Evolutionary conservation across 2,329 filamentous ascomycete genomes (phyloP).

Genomic region (Aspergillus tanneri): DNA sequence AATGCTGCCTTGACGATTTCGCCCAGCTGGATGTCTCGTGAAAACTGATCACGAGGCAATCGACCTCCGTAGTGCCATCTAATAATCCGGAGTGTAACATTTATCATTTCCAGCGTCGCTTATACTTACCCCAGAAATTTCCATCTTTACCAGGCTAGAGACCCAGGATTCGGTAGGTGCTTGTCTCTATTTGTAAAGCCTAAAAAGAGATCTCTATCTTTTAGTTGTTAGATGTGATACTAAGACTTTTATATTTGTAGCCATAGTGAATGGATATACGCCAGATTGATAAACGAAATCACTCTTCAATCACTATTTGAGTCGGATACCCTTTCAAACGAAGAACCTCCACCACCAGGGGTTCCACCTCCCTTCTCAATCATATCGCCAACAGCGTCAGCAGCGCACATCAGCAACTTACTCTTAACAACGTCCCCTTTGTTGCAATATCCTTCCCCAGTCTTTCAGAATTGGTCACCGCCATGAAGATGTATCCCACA

Average conservation of each 20-base stretch:
- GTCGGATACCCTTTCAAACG: background rate
- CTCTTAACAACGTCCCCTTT: background rate
- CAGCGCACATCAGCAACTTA: background rate
- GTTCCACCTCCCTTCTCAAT: background rate
- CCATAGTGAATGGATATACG: too few species aligned
- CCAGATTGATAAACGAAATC: too few species aligned
- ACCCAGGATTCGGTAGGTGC: too few species aligned
- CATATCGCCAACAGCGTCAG: background rate
- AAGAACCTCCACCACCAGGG: background rate
- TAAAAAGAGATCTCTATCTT: too few species aligned
- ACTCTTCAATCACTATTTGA: background rate
- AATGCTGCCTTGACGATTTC: background rate
- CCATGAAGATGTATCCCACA: slow-evolving; percentile 44
- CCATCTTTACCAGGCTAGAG: too few species aligned
- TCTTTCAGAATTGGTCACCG: slow-evolving; percentile 18
- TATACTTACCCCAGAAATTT: too few species aligned
- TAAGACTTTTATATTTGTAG: too few species aligned
- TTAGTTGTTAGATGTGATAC: too few species aligned
- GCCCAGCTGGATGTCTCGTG: background rate
- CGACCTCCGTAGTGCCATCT: slow-evolving; percentile 20
- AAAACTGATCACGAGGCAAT: slow-evolving; percentile 15
- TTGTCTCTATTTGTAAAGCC: too few species aligned
- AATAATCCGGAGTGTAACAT: slow-evolving; percentile 19
- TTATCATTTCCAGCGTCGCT: too few species aligned
- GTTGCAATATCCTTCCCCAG: background rate